phyloP scores from a whole-genome alignment of 2,329 filamentous ascomycete species.

The Fusarium sp. region DNA sequence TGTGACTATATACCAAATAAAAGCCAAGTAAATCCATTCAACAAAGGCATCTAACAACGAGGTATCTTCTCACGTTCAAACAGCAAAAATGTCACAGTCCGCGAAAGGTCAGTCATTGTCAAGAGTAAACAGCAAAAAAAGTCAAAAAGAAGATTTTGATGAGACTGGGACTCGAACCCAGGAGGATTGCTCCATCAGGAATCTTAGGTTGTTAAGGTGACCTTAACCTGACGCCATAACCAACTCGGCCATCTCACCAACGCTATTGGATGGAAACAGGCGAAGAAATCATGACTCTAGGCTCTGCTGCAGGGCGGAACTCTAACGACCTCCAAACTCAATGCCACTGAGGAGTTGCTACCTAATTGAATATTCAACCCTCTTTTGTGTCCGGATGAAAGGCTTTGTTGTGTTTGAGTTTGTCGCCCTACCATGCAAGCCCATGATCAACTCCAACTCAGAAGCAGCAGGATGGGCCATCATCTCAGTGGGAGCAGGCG shows the following conservation, averaged over 20 bases:
- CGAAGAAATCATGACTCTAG: rapidly evolving
- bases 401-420: not conserved
- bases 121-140: not conserved
- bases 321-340: not conserved
- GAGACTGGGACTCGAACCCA: conserved; percentile 39
- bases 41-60: not conserved
- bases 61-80: not conserved
- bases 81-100: not conserved
- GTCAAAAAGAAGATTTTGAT: conserved; percentile 51
- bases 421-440: not conserved
- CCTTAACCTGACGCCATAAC: conserved; percentile 38
- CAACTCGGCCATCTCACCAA: conserved; percentile 37
- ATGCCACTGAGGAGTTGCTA: not conserved
- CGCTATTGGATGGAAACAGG: rapidly evolving
- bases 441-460: not conserved
- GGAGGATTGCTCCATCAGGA: conserved; percentile 38
- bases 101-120: not conserved
- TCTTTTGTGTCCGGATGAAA: not conserved
- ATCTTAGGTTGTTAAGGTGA: conserved; percentile 29
- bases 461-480: not conserved
- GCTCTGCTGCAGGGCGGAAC: not conserved
- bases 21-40: not conserved
- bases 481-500: too few relatives aligned
- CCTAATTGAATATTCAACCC: not conserved
- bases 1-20: not conserved